Evolutionary conservation across 2,329 filamentous ascomycete genomes (phyloP).

Genomic region (Colletotrichum neosansevieriae): DNA sequence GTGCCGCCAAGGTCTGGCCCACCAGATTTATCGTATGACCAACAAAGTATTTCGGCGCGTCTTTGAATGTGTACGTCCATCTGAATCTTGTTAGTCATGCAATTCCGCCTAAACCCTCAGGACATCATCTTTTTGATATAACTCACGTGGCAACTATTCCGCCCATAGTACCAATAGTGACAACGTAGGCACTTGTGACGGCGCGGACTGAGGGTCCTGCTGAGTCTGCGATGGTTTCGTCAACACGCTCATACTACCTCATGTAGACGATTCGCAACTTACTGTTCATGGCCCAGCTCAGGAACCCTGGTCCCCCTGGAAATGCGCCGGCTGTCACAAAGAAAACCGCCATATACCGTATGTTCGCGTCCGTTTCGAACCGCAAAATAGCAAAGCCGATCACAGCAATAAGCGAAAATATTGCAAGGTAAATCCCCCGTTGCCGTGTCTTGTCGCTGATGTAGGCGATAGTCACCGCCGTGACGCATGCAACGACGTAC

Average conservation of each 20-base stretch:
- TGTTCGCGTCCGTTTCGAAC: constrained; percentile 55
- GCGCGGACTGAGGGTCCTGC: constrained; percentile 68
- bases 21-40: constrained; percentile 69
- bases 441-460: constrained; percentile 52
- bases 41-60: constrained; percentile 60
- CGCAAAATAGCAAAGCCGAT: constrained; percentile 65
- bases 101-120: rapidly evolving
- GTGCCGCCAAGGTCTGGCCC: constrained; percentile 59
- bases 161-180: constrained; percentile 66
- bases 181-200: constrained; percentile 67
- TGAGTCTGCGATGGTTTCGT: constrained; percentile 51
- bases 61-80: constrained; percentile 64
- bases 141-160: constrained; percentile 68
- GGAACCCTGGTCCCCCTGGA: constrained; percentile 68
- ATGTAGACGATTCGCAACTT: constrained; percentile 35
- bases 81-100: constrained; percentile 43
- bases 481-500: constrained; percentile 55
- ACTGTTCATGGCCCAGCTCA: constrained; percentile 71
- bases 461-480: constrained; percentile 55
- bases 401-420: constrained; percentile 56
- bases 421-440: constrained; percentile 56
- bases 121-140: background rate
- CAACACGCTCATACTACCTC: constrained; percentile 2
- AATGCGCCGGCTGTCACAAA: constrained; percentile 68
- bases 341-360: constrained; percentile 66